Evolutionary conservation across 192 early-diverging fungal species (phyloP), one percentile per base, ranked within the genome.

Genomic region (Gonapodya sp.): DNA sequence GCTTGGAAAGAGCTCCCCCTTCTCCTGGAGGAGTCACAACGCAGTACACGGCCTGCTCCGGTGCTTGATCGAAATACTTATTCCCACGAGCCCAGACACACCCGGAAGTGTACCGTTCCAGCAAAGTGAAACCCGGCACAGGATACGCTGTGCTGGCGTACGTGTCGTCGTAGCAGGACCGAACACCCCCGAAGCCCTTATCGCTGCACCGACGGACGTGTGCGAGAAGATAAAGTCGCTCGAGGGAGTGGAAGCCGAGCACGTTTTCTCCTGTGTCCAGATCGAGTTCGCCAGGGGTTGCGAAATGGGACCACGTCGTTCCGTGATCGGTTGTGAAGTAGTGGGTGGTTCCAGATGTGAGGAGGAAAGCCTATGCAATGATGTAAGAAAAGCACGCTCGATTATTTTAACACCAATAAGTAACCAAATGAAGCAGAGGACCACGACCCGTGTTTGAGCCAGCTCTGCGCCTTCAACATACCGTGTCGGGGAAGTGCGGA

Each of bases 251-350:
- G 75, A 77, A 77, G 8, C 75, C 75, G 31, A 77, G 31, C 75
- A 77, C 34, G 75, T 2, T 31, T 18, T 34, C 75, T 2, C 30
- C 75, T 16, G 75, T 31, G 31, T 77, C 75, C 30, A 77, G 34
- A 16, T 85, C 82, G 18, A 90, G 91, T 31, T 34, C 72, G 0
- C 83, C 73, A 14, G 85, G 84, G 0, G 89, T 89, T 0, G 79
- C 80, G 79, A 94, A 92, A 18, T 78, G 0, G 0, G 85, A 82
- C 92, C 92, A 94, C 24, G 87, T 85, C 31, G 73, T 82, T 2
- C 92, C 93, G 36, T 83, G 79, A 81, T 94, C 91, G 0, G 36
- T 78, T 16, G 93, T 92, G 78, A 85, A 86, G 86, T 89, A 93
- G 37, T 93, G 92, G 0, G 74, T 87, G 32, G 64, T 89, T 2